Base-by-base conservation (phyloP, 1,139 yeast species). In the Scheffersomyces insectosa region DNA sequence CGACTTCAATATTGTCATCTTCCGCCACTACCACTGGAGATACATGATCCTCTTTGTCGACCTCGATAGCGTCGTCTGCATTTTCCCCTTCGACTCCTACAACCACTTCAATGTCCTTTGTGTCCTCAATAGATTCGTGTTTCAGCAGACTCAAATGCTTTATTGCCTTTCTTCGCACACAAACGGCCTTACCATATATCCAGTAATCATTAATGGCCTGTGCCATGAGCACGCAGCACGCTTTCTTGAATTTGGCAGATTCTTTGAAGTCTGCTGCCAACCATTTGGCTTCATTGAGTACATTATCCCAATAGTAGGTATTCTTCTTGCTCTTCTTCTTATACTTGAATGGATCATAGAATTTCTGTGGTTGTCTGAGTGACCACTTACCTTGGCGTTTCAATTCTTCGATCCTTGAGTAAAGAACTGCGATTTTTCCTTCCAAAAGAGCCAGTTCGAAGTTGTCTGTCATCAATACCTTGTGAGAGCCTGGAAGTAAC, bases 361-460 rank as follows among this genome's bases (percentile, higher is more conserved):
- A 84, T 49, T 79, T 77, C 42, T 79, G 74, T 1, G 96, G 96
- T 61, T 95, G 99, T 40, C 96, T 76, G 43, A 91, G 70, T 25
- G 97, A 86, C 99, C 99, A 95, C 55, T 87, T 83, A 5, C 89
- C 88, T 44, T 85, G 85, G 42, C 96, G 73, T 59, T 90, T 88
- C 47, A 95, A 72, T 60, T 91, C 98, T 58, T 93, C 99, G 38
- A 95, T 91, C 45, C 98, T 78, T 3, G 95, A 88, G 56, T 89
- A 88, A 12, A 89, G 81, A n/a, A 90, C 97, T 0, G 96, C 89
- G 8, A 93, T 82, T 59, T 91, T 88, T 7, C 97, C 96, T 60
- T 93, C 99, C n/a, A 89, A 77, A 27, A 91, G 69, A 0, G 96
- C 89, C 55, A 87, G 78, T 56, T 89, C 96, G 65, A 82, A 93